These are phyloP conservation scores for Umbelopsis ramanniana DNA, from an alignment of 192 early-diverging fungal genomes.

Conservation along the genomic window DNA sequence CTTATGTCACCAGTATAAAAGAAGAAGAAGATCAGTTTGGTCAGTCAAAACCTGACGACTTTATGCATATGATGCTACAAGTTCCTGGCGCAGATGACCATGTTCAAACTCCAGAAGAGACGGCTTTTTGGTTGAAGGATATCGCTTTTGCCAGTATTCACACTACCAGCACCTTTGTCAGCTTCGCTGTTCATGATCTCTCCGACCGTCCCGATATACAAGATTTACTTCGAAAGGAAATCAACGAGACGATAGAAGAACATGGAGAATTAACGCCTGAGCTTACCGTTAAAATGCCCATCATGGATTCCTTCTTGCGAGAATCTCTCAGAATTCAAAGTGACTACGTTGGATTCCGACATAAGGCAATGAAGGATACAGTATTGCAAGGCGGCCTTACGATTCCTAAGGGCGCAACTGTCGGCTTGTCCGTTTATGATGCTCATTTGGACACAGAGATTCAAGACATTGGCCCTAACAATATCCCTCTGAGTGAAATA, in stretches of 20 bases:
- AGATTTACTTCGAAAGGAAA: slow-evolving; percentile 16
- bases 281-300: neutral
- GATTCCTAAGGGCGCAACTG: slow-evolving; percentile 22
- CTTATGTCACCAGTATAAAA: slow-evolving; percentile 19
- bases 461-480: neutral
- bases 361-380: slow-evolving; percentile 23
- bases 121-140: slow-evolving; percentile 27
- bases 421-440: slow-evolving; percentile 17
- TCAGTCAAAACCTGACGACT: slow-evolving; percentile 1
- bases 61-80: slow-evolving; percentile 26
- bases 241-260: neutral
- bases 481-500: slow-evolving; percentile 18
- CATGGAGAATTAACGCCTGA: neutral
- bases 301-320: slow-evolving; percentile 33
- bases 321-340: slow-evolving; percentile 20
- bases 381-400: neutral
- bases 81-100: slow-evolving; percentile 20
- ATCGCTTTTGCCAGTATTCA: slow-evolving; percentile 36
- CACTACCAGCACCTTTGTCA: slow-evolving; percentile 25
- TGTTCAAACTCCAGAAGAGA: slow-evolving; percentile 11
- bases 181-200: slow-evolving; percentile 29
- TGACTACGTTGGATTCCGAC: slow-evolving; percentile 27
- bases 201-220: slow-evolving; percentile 28
- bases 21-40: neutral
- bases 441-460: neutral